phyloP scores from a whole-genome alignment of 257 asterid genomes.

The Paulownia fortunei region DNA sequence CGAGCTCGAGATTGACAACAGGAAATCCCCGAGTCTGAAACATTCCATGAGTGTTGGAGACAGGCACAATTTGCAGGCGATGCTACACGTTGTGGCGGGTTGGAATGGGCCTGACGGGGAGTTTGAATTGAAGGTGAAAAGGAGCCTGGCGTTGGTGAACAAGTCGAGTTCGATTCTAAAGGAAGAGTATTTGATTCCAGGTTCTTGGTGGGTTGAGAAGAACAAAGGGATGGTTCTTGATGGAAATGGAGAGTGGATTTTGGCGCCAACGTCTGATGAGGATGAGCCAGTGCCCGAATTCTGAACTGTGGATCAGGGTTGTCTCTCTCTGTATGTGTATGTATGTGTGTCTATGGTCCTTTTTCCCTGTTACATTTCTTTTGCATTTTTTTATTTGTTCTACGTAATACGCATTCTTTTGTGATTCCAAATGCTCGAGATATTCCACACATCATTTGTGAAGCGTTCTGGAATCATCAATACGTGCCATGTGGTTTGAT shows the following conservation, averaged over 20 bases:
- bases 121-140: constrained; percentile 69
- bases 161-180: constrained; percentile 70
- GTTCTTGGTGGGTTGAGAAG: constrained; percentile 95
- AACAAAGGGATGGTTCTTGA: constrained; percentile 68
- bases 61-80: constrained; percentile 89
- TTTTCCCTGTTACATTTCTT: no score
- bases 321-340: no score
- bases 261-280: constrained; percentile 63
- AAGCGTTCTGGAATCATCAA: no score
- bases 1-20: constrained; percentile 54
- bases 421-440: no score
- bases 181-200: constrained; percentile 77
- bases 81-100: constrained; percentile 78
- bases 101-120: constrained; percentile 71
- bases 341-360: no score
- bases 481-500: no score
- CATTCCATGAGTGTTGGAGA: constrained; percentile 66
- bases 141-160: constrained; percentile 81
- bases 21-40: constrained; percentile 75
- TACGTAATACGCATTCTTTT: no score
- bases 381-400: no score
- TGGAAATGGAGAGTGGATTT: constrained; percentile 68
- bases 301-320: constrained; percentile 29
- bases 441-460: no score
- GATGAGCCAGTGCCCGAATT: constrained; percentile 77